These are phyloP conservation scores for Cyberlindnera lachancei DNA, from an alignment of 805 yeast genomes.

Conservation along the genomic window DNA sequence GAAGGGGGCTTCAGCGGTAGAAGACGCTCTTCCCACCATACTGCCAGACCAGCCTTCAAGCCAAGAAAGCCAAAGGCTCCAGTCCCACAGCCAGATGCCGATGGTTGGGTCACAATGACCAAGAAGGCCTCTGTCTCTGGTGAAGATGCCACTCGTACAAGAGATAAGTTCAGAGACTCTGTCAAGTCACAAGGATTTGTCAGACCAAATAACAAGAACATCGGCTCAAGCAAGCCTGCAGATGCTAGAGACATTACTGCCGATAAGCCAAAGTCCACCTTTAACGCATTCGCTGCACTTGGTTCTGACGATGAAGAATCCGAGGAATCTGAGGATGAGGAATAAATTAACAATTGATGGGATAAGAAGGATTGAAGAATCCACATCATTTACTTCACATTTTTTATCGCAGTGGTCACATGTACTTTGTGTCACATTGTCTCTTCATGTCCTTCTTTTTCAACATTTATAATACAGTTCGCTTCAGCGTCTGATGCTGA, in stretches of 20 bases:
- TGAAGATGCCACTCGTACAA: slow-evolving; percentile 40
- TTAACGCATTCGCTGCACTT: slow-evolving; percentile 80
- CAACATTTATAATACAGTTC: too few relatives aligned
- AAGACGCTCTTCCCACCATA: slow-evolving; percentile 48
- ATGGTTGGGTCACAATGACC: slow-evolving; percentile 73
- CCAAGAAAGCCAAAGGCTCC: slow-evolving; percentile 22
- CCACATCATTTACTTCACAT: too few relatives aligned
- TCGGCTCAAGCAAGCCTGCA: slow-evolving; percentile 66
- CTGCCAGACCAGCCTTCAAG: slow-evolving; percentile 41
- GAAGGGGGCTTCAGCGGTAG: slow-evolving; percentile 27
- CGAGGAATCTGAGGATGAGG: slow-evolving; percentile 16
- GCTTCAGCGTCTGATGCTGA: too few relatives aligned
- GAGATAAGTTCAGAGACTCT: slow-evolving; percentile 42
- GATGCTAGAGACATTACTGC: slow-evolving; percentile 67
- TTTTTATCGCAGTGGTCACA: too few relatives aligned
- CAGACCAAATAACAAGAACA: slow-evolving; percentile 67
- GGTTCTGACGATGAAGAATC: slow-evolving; percentile 22
- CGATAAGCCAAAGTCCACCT: slow-evolving; percentile 55
- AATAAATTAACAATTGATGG: background rate
- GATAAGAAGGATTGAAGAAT: too few relatives aligned
- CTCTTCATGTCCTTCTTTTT: background rate
- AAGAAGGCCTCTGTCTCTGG: slow-evolving; percentile 34
- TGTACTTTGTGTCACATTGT: too few relatives aligned
- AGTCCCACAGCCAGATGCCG: slow-evolving; percentile 53
- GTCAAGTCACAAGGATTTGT: slow-evolving; percentile 33